These are phyloP conservation scores for Globisporangium paddicum DNA, from an alignment of 352 stramenopile species.

Conservation along the genomic window DNA sequence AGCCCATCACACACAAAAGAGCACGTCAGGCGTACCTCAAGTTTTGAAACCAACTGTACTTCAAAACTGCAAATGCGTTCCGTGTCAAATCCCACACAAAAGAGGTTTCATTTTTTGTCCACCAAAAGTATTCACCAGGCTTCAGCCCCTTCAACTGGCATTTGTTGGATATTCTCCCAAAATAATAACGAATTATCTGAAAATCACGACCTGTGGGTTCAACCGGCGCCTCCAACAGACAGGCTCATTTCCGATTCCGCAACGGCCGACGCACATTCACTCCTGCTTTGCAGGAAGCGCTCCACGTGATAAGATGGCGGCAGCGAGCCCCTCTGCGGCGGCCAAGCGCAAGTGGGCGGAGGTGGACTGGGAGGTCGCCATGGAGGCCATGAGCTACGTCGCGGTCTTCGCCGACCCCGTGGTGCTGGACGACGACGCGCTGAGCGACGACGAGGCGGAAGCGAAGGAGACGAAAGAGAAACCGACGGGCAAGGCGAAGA, in stretches of 20 bases:
- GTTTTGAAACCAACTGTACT: too few relatives aligned
- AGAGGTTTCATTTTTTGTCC: too few relatives aligned
- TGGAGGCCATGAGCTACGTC: slow-evolving; percentile 61
- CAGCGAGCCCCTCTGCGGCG: neutral
- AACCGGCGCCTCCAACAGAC: neutral
- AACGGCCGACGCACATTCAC: neutral
- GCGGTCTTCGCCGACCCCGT: slow-evolving; percentile 39
- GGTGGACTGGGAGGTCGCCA: slow-evolving; percentile 58
- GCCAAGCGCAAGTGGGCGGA: slow-evolving; percentile 68
- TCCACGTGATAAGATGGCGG: neutral
- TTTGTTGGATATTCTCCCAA: too few relatives aligned
- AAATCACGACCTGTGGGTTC: neutral
- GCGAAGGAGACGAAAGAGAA: slow-evolving; percentile 6
- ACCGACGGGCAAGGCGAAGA: neutral
- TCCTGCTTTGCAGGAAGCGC: neutral
- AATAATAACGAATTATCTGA: too few relatives aligned
- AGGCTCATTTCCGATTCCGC: slow-evolving; percentile 2
- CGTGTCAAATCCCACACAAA: too few relatives aligned
- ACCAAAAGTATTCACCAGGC: too few relatives aligned
- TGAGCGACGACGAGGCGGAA: slow-evolving; percentile 3
- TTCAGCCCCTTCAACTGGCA: too few relatives aligned
- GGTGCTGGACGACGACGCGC: neutral
- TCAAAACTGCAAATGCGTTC: too few relatives aligned
- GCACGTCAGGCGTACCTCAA: too few relatives aligned
- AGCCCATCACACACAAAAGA: too few relatives aligned